phyloP scores from a whole-genome alignment of 345 rosid genomes.

The Gossypium thurberi region DNA sequence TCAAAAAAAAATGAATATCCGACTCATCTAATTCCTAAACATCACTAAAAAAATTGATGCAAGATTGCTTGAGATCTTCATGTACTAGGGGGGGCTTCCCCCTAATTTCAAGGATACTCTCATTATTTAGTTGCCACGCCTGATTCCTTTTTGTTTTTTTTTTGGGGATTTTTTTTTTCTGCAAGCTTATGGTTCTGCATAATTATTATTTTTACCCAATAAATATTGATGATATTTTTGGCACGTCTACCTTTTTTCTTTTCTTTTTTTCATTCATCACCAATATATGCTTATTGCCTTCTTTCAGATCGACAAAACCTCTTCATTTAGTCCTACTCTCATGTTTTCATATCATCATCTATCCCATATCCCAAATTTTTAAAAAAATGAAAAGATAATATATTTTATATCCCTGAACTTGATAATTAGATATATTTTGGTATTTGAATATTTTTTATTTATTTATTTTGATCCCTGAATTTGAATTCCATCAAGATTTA shows the following conservation, averaged over 20 bases:
- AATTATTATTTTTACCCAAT: constrained; percentile 29
- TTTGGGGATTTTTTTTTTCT: background rate
- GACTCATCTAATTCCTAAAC: no score
- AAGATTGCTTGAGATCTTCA: constrained; percentile 38
- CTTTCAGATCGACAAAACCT: constrained; percentile 29
- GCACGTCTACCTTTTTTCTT: constrained; percentile 27
- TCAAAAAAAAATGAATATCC: no score
- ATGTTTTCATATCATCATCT: background rate
- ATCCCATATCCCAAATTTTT: no score
- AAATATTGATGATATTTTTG: constrained; percentile 32
- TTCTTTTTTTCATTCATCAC: constrained; percentile 13
- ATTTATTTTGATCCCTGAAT: no score
- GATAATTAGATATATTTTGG: no score
- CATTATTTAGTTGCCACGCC: constrained; percentile 67
- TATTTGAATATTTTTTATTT: no score
- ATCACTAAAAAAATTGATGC: constrained; percentile 40
- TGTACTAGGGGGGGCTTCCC: constrained; percentile 23
- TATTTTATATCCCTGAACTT: accelerated
- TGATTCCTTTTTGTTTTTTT: constrained; percentile 26
- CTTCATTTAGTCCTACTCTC: constrained; percentile 26
- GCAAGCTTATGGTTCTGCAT: constrained; percentile 19
- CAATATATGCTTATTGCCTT: constrained; percentile 12
- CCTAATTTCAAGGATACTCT: constrained; percentile 45
- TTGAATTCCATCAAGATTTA: no score
- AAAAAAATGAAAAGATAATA: no score